Evolutionary conservation across 176 grass and related monocot genomes (phyloP).

Genomic region (Avena eriantha): DNA sequence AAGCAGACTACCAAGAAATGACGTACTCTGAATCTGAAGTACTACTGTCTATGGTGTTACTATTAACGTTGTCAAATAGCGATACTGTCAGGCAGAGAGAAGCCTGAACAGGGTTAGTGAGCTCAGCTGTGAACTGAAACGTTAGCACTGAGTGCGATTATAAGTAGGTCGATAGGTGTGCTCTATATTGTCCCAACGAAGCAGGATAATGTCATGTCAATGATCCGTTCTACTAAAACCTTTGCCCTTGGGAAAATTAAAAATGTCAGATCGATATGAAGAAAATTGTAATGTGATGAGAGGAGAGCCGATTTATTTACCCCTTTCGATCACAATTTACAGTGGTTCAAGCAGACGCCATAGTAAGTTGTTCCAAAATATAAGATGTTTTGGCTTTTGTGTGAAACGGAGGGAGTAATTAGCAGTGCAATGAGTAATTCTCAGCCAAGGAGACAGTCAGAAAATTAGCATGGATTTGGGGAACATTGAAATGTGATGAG

Average conservation of each 20-base stretch:
- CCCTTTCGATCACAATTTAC: background rate
- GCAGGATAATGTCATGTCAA: background rate
- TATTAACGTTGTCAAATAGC: background rate
- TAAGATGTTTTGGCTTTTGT: no score
- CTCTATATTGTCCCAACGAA: background rate
- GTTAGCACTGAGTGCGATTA: background rate
- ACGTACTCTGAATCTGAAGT: no score
- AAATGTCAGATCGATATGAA: background rate
- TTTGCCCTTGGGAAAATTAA: background rate
- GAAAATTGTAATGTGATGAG: background rate
- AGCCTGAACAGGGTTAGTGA: background rate
- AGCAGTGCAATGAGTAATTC: background rate
- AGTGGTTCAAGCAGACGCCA: background rate
- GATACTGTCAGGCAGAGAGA: background rate
- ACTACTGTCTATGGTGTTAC: background rate
- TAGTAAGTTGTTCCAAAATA: background rate
- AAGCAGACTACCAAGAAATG: background rate
- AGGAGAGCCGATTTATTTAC: background rate
- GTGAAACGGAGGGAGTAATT: no score
- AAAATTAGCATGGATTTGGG: background rate
- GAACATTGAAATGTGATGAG: background rate
- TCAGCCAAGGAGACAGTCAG: background rate
- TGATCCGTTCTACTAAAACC: background rate
- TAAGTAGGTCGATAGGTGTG: background rate
- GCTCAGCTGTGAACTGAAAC: background rate